A percentile compares a stretch with the other conserved stretches of the same genome.
These are phyloP conservation scores for Leccinellum luteum DNA, from an alignment of 768 basidiomycete species.

Conservation along the genomic window DNA sequence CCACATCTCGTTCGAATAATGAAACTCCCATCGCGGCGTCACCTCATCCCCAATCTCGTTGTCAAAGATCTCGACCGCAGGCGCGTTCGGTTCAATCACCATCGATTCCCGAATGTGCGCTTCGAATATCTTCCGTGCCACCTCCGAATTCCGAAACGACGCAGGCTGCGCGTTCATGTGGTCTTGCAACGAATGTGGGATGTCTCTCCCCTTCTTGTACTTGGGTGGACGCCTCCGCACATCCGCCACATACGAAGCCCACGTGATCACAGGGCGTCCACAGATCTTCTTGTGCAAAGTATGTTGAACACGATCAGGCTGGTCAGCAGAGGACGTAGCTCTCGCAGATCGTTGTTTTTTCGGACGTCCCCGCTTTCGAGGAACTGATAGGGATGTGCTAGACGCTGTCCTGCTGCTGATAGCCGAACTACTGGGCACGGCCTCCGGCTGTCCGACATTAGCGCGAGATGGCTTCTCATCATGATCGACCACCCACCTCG, in stretches of 20 bases:
- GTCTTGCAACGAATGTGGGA: constrained; percentile 67
- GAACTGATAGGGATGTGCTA: constrained; percentile 9
- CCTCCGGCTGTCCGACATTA: constrained; percentile 13
- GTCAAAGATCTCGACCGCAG: constrained; percentile 56
- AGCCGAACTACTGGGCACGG: not conserved
- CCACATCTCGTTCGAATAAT: constrained; percentile 83
- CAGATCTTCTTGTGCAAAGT: not conserved
- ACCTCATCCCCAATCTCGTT: constrained; percentile 68
- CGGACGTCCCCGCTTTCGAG: not conserved
- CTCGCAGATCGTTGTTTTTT: not conserved
- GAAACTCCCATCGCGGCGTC: constrained; percentile 82
- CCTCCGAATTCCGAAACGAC: constrained; percentile 38
- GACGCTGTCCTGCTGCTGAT: constrained; percentile 17
- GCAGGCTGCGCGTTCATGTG: constrained; percentile 53
- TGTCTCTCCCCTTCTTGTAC: constrained; percentile 40
- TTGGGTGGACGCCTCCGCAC: constrained; percentile 20
- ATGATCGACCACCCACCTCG: constrained; percentile 4
- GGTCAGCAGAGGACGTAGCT: not conserved
- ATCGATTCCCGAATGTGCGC: constrained; percentile 62
- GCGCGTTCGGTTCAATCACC: constrained; percentile 66
- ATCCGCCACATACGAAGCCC: constrained; percentile 19
- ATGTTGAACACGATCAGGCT: not conserved
- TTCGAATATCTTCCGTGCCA: constrained; percentile 57
- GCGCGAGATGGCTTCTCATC: not conserved
- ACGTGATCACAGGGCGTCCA: constrained; percentile 20